Conservation (phyloP, 1,284 basidiomycete species). For the Apiotrichum gracile region DNA sequence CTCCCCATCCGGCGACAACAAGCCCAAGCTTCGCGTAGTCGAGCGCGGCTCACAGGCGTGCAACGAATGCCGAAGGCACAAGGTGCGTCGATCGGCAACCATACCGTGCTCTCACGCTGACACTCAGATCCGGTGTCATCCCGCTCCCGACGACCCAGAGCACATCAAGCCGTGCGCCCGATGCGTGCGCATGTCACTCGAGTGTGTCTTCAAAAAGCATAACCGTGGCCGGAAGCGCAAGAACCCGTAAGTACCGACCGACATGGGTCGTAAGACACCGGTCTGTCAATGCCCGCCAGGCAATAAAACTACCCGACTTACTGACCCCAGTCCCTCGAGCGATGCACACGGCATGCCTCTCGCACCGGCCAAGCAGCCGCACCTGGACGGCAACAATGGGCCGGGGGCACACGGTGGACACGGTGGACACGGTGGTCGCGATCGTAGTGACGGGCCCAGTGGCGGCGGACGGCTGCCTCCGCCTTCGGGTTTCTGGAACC, state of each 20-base stretch:
- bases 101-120: background rate
- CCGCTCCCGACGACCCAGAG: slow-evolving; percentile 27
- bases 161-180: slow-evolving; percentile 27
- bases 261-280: background rate
- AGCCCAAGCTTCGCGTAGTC: slow-evolving; percentile 25
- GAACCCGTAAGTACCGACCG: slow-evolving; percentile 20
- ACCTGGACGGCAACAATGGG: slow-evolving; percentile 1
- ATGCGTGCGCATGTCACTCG: slow-evolving; percentile 27
- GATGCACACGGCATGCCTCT: slow-evolving; percentile 3
- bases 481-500: slow-evolving; percentile 10
- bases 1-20: slow-evolving; percentile 10
- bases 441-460: background rate
- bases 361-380: slow-evolving; percentile 8
- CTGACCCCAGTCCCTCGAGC: background rate
- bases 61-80: slow-evolving; percentile 32
- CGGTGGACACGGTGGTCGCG: too few relatives aligned
- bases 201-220: slow-evolving; percentile 33
- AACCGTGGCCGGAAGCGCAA: slow-evolving; percentile 31
- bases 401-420: too few relatives aligned
- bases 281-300: too few relatives aligned
- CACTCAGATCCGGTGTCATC: slow-evolving; percentile 32
- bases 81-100: slow-evolving; percentile 19
- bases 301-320: background rate
- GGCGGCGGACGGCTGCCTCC: background rate
- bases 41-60: slow-evolving; percentile 30